A percentile compares a stretch with the other conserved stretches of the same genome.
phyloP scores from a whole-genome alignment of 257 asterid genomes.

The Henckelia pumila region DNA sequence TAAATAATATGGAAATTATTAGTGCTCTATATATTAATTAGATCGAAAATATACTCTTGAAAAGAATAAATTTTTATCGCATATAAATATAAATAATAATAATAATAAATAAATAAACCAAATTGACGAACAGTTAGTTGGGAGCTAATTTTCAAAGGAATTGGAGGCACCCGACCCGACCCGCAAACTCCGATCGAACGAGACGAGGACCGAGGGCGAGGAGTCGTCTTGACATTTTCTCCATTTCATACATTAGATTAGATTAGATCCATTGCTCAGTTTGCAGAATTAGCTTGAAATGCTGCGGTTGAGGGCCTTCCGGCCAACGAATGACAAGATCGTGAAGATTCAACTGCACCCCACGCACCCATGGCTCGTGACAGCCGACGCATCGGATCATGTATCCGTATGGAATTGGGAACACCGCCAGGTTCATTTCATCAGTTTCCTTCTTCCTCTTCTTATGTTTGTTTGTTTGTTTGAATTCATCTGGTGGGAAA shows the following conservation, averaged over 20 bases:
- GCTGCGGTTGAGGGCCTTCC: constrained; percentile 85
- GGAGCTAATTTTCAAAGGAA: no score
- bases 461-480: background rate
- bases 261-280: constrained; percentile 6
- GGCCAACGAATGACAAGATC: constrained; percentile 93
- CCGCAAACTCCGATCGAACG: no score
- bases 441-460: background rate
- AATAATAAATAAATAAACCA: no score
- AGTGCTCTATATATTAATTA: no score
- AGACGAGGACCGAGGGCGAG: no score
- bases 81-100: no score
- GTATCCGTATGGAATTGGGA: constrained; percentile 99
- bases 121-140: no score
- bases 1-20: no score
- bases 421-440: constrained; percentile 73
- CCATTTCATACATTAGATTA: background rate
- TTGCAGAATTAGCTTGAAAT: constrained; percentile 30
- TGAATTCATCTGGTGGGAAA: background rate
- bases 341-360: constrained; percentile 97
- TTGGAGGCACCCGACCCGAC: no score
- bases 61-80: no score
- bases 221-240: no score
- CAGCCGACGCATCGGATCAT: constrained; percentile 97
- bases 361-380: constrained; percentile 98
- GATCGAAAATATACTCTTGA: no score